Conservation (phyloP, 2,329 filamentous ascomycete species). For the Ambrosiella xylebori region DNA sequence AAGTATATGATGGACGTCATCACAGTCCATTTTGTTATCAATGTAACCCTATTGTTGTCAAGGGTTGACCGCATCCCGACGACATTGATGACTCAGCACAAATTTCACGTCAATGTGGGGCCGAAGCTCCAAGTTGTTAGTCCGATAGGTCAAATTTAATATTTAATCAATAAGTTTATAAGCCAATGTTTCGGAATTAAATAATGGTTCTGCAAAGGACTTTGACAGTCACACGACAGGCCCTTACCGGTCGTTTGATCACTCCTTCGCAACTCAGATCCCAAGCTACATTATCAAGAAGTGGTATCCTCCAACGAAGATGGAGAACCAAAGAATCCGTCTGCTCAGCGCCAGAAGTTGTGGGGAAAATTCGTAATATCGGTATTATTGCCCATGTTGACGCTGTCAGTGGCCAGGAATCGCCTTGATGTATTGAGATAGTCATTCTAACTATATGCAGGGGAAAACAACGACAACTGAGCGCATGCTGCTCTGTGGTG, state of each 20-base stretch:
- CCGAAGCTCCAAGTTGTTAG: no score
- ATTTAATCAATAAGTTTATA: no score
- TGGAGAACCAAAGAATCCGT: constrained; percentile 3
- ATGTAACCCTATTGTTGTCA: no score
- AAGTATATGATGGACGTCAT: no score
- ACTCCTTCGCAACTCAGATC: not conserved
- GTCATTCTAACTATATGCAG: constrained; percentile 20
- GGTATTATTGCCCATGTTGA: constrained; percentile 98
- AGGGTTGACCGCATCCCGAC: no score
- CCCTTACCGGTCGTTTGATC: not conserved
- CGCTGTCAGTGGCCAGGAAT: constrained; percentile 37
- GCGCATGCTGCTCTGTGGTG: constrained; percentile 96
- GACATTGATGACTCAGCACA: no score
- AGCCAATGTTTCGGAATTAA: no score
- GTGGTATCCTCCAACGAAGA: constrained; percentile 1
- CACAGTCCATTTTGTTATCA: no score
- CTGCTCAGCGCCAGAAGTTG: not conserved
- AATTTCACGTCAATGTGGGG: no score
- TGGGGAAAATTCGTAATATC: constrained; percentile 55
- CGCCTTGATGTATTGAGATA: not conserved
- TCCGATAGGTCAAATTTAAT: no score
- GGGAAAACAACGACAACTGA: constrained; percentile 98
- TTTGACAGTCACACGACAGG: not conserved
- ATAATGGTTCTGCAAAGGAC: not conserved
- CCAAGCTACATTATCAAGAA: not conserved